Percentiles rank a stretch among this genome's conserved stretches.
Evolutionary conservation across 257 asterid species (phyloP).

Genomic region (Agastache rugosa): DNA sequence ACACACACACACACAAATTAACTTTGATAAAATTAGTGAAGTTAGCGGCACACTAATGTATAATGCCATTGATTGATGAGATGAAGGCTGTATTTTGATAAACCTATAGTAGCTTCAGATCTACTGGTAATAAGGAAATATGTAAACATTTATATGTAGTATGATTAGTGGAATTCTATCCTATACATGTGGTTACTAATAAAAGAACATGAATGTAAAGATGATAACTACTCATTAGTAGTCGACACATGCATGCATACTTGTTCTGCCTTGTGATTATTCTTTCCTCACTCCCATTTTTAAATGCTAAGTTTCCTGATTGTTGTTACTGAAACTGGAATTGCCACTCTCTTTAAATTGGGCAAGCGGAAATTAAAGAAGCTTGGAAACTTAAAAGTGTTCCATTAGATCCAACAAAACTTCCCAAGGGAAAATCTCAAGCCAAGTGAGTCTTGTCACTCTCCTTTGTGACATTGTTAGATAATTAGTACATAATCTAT

Average conservation of each 20-base stretch:
- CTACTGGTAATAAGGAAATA: conserved; percentile 67
- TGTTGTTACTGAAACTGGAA: conserved; percentile 11
- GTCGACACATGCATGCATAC: background rate
- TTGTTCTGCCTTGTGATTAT: conserved; percentile 32
- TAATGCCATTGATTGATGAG: background rate
- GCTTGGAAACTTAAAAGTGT: conserved; percentile 82
- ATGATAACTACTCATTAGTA: conserved; percentile 69
- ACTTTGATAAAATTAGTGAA: background rate
- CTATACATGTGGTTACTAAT: background rate
- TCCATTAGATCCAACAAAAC: conserved; percentile 68
- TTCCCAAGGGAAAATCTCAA: conserved; percentile 71
- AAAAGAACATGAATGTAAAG: conserved; percentile 43
- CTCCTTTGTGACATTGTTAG: conserved; percentile 16
- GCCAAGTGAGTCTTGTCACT: conserved; percentile 73
- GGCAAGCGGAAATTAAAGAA: conserved; percentile 82
- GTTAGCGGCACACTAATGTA: background rate
- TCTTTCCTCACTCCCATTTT: conserved; percentile 14
- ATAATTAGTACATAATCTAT: background rate
- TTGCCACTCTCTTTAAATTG: conserved; percentile 13
- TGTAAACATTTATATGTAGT: conserved; percentile 55
- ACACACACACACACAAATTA: background rate
- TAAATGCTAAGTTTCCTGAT: conserved; percentile 16
- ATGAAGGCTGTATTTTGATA: conserved; percentile 66
- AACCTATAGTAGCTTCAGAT: conserved; percentile 86
- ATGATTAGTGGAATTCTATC: conserved; percentile 12